phyloP scores from a whole-genome alignment of 179 eudicot species.

The Silene coronaria region DNA sequence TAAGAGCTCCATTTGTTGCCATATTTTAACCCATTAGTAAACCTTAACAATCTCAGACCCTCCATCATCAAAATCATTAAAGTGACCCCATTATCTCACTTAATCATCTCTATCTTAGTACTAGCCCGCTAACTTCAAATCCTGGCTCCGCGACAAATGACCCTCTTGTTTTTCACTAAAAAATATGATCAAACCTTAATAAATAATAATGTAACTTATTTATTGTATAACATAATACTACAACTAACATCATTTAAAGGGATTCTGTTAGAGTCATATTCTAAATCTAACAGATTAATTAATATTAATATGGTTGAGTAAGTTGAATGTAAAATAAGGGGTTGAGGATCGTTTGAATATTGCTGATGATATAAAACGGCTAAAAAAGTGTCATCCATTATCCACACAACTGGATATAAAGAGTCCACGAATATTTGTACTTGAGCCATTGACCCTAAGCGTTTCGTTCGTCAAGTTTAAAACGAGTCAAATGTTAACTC shows the following conservation, averaged over 20 bases:
- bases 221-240: neutral
- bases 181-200: too few relatives aligned
- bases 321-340: neutral
- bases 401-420: neutral
- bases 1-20: neutral
- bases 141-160: too few relatives aligned
- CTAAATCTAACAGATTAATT: too few relatives aligned
- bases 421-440: neutral
- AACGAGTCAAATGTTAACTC: too few relatives aligned
- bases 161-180: neutral
- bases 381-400: neutral
- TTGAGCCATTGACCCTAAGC: too few relatives aligned
- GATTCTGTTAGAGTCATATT: too few relatives aligned
- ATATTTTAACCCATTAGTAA: neutral
- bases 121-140: too few relatives aligned
- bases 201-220: neutral
- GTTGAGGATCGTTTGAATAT: too few relatives aligned
- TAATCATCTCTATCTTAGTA: too few relatives aligned
- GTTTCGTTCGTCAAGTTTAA: too few relatives aligned
- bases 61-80: neutral
- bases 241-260: neutral
- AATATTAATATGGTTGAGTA: neutral
- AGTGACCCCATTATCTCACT: neutral
- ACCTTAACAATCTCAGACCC: neutral
- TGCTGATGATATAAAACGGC: too few relatives aligned